Percentiles rank a stretch among this genome's conserved stretches.
Conservation (phyloP, 192 early-diverging fungal species). For the Coemansia asiatica region DNA sequence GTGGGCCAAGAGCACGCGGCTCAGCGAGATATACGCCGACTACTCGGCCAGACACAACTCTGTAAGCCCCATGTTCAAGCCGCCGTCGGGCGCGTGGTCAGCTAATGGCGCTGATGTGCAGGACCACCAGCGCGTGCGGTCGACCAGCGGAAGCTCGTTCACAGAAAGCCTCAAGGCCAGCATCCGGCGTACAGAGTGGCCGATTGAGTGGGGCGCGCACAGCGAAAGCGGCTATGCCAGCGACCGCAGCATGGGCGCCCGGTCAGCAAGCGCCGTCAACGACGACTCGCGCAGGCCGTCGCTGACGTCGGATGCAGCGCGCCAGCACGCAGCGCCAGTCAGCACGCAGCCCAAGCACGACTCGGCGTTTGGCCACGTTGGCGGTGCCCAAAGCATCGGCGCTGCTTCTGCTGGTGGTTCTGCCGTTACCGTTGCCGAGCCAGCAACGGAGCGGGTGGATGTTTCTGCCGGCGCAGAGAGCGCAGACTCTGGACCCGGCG, state of each 20-base stretch:
- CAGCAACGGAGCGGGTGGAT: background rate
- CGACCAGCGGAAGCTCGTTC: constrained; percentile 42
- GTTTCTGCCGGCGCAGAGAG: background rate
- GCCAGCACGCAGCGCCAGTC: background rate
- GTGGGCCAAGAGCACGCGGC: constrained; percentile 54
- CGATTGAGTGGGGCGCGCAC: constrained; percentile 18
- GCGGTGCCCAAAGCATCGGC: background rate
- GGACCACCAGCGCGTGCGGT: constrained; percentile 9
- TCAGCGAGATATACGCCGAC: constrained; percentile 57
- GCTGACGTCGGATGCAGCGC: constrained; percentile 10
- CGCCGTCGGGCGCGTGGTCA: constrained; percentile 9
- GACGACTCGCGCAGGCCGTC: constrained; percentile 41
- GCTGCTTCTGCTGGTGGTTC: background rate
- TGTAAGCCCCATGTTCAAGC: constrained; percentile 41
- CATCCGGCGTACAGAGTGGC: constrained; percentile 31
- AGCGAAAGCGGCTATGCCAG: constrained; percentile 22
- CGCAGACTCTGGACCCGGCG: background rate
- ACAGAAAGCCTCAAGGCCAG: constrained; percentile 47
- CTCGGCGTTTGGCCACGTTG: constrained; percentile 6
- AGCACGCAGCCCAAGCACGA: constrained; percentile 11
- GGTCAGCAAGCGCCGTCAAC: constrained; percentile 27
- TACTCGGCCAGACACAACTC: constrained; percentile 56
- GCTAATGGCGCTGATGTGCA: constrained; percentile 1
- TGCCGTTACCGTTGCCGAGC: background rate
- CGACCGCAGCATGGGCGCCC: constrained; percentile 20